Conservation (phyloP, 169 alveolate species). For the Sarcocystis neurona region DNA sequence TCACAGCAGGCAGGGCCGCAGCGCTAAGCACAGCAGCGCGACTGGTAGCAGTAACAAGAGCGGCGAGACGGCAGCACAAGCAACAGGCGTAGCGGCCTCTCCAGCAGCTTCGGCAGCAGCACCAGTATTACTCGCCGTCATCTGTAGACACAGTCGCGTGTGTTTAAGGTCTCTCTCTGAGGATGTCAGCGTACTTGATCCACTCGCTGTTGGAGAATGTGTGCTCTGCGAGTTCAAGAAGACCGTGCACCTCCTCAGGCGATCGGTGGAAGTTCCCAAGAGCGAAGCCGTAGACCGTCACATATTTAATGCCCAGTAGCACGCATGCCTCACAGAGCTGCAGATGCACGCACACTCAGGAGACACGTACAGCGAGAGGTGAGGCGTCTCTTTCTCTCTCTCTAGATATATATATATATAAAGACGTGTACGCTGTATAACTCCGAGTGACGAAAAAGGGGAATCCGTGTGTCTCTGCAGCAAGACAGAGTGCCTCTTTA, state of each 20-base stretch:
- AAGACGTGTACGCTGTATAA: background rate
- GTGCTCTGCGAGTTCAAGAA: slow-evolving; percentile 66
- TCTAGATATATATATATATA: too few relatives aligned
- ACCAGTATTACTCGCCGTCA: too few relatives aligned
- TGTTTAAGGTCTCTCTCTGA: background rate
- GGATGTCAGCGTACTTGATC: slow-evolving; percentile 13
- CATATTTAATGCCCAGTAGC: slow-evolving; percentile 74
- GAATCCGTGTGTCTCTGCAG: background rate
- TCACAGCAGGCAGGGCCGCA: too few relatives aligned
- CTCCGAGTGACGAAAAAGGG: background rate
- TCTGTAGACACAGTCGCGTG: too few relatives aligned
- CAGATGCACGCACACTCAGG: background rate
- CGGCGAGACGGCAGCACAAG: too few relatives aligned
- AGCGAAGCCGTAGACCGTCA: slow-evolving; percentile 86
- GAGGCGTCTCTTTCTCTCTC: too few relatives aligned
- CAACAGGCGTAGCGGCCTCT: too few relatives aligned
- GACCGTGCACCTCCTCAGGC: slow-evolving; percentile 70
- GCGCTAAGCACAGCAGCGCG: too few relatives aligned
- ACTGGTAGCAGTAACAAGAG: too few relatives aligned
- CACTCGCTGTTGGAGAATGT: slow-evolving; percentile 33
- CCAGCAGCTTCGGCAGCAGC: too few relatives aligned
- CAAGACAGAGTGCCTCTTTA: too few relatives aligned
- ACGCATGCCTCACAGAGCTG: slow-evolving; percentile 77
- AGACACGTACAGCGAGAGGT: too few relatives aligned
- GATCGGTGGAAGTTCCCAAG: slow-evolving; percentile 80